Evolutionary conservation across 176 grass and related monocot genomes (phyloP), one percentile per base, ranked within the genome.

Genomic region (Oryza meridionalis): DNA sequence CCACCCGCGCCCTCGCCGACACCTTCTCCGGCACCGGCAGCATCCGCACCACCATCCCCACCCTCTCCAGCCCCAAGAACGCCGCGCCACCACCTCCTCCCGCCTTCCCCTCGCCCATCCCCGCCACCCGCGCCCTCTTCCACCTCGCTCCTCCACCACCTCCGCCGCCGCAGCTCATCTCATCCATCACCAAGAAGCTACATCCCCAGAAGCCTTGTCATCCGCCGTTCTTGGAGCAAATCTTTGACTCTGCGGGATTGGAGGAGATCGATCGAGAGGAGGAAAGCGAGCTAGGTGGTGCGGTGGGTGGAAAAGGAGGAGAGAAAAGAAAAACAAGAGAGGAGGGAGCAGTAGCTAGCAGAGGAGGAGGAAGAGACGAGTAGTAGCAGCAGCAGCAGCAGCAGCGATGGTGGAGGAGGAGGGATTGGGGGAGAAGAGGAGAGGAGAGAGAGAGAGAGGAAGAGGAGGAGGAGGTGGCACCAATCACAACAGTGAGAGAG

Each of bases 1-100:
- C 72, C 67, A 84, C 44, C 85, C 77, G 50, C 53, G 55, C 75
- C 74, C 84, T 61, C 46, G 55, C 75, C 74, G 84, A 68, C 81
- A 93, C 79, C 73, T 98, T 91, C 77, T 88, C 91, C 78, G 89
- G 85, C 73, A 86, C 53, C 19, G 45, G 88, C 21, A 67, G 67
- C 7, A 74, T 73, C 26, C 33, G 47, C 9, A 15, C 40, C 22
- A 37, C 78, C 33, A 83, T 80, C 21, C 79, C 59, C 61, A 79
- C 11, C 84, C 88, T 40, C 78, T 78, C 88, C 1, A 86, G 46
- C 4, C 84, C 68, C 7, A 90, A 79, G 62, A 90, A 90, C 38
- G 21, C 79, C 73, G 83, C 78, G 10, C 73, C 68, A 61, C 47
- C 19, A 1, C 86, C 63, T 6, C 76, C n/a, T 63, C 4, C 44